Evolutionary conservation across 2,329 filamentous ascomycete genomes (phyloP), one percentile per base, ranked within the genome.

Genomic region (Calonectria naviculata): DNA sequence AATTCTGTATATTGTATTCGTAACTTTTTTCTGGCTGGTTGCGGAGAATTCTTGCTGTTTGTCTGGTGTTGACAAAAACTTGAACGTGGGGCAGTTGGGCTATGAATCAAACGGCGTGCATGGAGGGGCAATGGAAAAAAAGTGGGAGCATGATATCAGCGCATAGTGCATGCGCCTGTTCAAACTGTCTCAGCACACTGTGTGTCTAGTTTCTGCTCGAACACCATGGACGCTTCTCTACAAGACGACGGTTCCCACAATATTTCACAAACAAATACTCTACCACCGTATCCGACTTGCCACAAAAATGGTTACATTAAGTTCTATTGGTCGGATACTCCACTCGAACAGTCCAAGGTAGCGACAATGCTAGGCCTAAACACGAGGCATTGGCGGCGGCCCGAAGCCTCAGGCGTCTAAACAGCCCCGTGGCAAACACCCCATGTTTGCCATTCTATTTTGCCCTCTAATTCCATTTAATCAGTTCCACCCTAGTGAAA

Each of bases 91-190:
- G 78, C 78, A 75, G 41, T 68, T 62, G 42, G 65, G 54, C 52
- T 75, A 68, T 68, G 73, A 72, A 66, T 67, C 26, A 71, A 63
- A 73, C 58, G 46, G 74, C 38, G 38, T 61, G 56, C 38, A 76
- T 79, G 76, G 78, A 79, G 76, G 78, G 75, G 78, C 74, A 77
- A 68, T 61, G 68, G 73, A 71, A 71, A 72, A 65, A 69, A 56
- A 58, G 67, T 70, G 62, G 66, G 67, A 67, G 67, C 67, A 79
- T 79, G 78, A 79, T 78, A 79, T 78, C 78, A 78, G 76, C 67
- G 73, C 72, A 79, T 71, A 73, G 78, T 79, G 74, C 49, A 65
- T 74, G 74, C 78, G 78, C 65, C 19, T 68, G 17, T 63, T 52
- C 4, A 9, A 46, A 79, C 78, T 70, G 75, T 71, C 0, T 0